Evolutionary conservation across 805 yeast species (phyloP).

Genomic region (Ogataea wickerhamii): DNA sequence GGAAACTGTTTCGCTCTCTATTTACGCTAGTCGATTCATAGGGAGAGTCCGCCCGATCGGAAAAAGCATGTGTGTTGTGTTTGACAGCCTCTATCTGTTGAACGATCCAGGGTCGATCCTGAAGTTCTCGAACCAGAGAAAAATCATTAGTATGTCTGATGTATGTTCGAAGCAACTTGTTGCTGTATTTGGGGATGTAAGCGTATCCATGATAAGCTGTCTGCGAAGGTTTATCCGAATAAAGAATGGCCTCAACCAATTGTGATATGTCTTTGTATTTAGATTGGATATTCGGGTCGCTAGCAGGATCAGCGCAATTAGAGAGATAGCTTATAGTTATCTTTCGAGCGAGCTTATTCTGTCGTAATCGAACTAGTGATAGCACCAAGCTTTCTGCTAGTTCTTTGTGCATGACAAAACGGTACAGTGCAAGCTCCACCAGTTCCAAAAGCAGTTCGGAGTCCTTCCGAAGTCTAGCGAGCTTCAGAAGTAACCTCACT

Average conservation of each 20-base stretch:
- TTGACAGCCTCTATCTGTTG: not conserved
- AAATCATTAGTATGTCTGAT: not conserved
- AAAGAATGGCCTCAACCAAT: not conserved
- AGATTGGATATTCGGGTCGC: not conserved
- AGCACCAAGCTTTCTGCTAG: slow-evolving; percentile 2
- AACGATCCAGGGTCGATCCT: not conserved
- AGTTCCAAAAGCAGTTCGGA: slow-evolving; percentile 7
- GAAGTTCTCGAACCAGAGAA: not conserved
- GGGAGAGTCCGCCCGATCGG: too few species aligned
- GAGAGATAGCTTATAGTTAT: slow-evolving; percentile 2
- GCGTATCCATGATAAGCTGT: not conserved
- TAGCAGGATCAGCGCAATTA: slow-evolving; percentile 3
- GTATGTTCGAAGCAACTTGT: not conserved
- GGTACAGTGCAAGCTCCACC: slow-evolving; percentile 7
- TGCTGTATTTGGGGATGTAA: not conserved
- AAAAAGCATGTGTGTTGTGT: too few species aligned
- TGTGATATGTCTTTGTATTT: not conserved
- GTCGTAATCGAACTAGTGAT: slow-evolving; percentile 2
- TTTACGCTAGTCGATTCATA: too few species aligned
- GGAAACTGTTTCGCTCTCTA: too few species aligned
- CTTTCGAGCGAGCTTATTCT: slow-evolving; percentile 3
- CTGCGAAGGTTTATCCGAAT: not conserved
- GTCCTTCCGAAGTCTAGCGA: slow-evolving; percentile 5
- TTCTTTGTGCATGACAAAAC: slow-evolving; percentile 4
- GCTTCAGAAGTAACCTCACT: slow-evolving; percentile 3